Percentiles rank a stretch among this genome's conserved stretches.
These are phyloP conservation scores for Gynostemma pentaphyllum DNA, from an alignment of 306 rosid species.

Conservation along the genomic window DNA sequence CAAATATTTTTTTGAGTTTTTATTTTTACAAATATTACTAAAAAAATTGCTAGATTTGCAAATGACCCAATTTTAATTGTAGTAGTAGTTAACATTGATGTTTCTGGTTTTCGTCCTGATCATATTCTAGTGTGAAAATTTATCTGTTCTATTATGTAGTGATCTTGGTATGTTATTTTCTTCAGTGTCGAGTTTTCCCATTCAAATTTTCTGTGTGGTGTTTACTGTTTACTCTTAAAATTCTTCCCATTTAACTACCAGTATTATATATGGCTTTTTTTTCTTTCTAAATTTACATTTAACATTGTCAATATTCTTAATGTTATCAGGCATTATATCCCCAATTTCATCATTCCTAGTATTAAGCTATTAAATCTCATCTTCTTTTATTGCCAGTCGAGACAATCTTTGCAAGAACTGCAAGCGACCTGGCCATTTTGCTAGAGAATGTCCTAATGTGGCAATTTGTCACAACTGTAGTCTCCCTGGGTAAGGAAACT, in stretches of 20 bases:
- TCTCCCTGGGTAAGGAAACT: conserved; percentile 77
- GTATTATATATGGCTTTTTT: too few species aligned
- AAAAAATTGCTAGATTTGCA: too few species aligned
- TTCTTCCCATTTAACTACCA: too few species aligned
- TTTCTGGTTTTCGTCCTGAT: not conserved
- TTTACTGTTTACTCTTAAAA: too few species aligned
- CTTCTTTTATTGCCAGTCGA: conserved; percentile 47
- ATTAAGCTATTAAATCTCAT: conserved; percentile 6
- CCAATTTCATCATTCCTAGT: not conserved
- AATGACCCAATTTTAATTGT: not conserved
- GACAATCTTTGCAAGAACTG: conserved; percentile 97
- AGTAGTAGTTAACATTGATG: not conserved
- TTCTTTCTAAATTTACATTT: too few species aligned
- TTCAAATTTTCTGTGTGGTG: not conserved
- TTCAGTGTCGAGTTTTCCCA: not conserved
- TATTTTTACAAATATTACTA: too few species aligned
- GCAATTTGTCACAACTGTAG: conserved; percentile 95
- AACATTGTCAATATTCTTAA: too few species aligned
- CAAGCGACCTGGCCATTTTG: conserved; percentile 97
- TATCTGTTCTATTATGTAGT: not conserved
- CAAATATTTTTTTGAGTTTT: too few species aligned
- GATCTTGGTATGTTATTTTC: not conserved
- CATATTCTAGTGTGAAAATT: not conserved
- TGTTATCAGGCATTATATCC: not conserved
- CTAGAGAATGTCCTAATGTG: conserved; percentile 97